Base-by-base conservation (phyloP, 192 early-diverging fungal species). In the Diversispora eburnea region DNA sequence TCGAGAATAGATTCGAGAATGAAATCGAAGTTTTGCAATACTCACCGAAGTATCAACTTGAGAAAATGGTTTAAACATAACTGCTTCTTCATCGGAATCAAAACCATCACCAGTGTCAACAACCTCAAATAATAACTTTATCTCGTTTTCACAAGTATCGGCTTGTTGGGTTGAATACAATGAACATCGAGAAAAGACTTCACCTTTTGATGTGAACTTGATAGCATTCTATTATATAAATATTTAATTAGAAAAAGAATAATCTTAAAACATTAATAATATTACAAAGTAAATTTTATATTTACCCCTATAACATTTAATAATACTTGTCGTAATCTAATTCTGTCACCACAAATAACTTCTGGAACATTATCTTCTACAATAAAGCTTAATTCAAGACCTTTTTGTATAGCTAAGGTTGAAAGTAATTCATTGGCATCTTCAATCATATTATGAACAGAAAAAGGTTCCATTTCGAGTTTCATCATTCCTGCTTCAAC, bases 401-500 rank as follows among this genome's bases (percentile, higher is more conserved):
- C 83, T 79, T 92, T 93, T 70, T 91, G 88, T 66, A 87, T 84
- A 3, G 90, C 87, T 61, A 91, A 81, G 0, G 89, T 86, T 17
- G 89, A 88, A 72, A 93, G 74, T n/a, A 89, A 80, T 80, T 92
- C 89, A 33, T 92, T 87, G 51, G 88, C 87, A 54, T 87, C 86
- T 71, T 92, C 84, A 19, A 91, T 83, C 78, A 90, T 84, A 10
- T 78, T 76, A 41, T 83, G 78, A 25, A 91, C 73, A 45, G 86
- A 83, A 70, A 89, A 91, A 4, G 91, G 88, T 56, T 89, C 88
- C 74, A 79, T 83, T 76, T 92, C 92, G 5, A 93, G 73, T 71
- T 83, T 89, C 89, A 95, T 91, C 78, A 91, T 91, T 17, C 91
- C 91, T 4, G 93, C 91, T 73, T 95, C 93, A 5, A 93, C 86